Evolutionary conservation across 2,329 filamentous ascomycete species (phyloP).

Genomic region (Arthroderma sp.): DNA sequence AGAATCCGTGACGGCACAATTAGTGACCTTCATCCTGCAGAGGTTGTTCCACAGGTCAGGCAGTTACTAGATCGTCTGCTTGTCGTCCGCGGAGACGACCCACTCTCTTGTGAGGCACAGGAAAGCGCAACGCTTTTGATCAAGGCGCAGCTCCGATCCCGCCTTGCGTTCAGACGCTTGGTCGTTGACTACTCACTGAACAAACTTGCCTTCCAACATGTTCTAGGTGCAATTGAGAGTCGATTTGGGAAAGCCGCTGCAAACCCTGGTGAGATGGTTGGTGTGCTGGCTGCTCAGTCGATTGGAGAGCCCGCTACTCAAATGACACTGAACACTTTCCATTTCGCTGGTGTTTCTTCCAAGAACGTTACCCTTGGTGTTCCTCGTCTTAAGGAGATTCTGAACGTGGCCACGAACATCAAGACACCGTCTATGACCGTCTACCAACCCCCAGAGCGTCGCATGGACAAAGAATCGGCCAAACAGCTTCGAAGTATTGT

Average conservation of each 20-base stretch:
- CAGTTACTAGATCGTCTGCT: slow-evolving; percentile 63
- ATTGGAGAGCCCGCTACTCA: slow-evolving; percentile 98
- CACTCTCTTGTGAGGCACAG: slow-evolving; percentile 75
- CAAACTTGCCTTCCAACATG: slow-evolving; percentile 82
- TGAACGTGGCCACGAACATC: slow-evolving; percentile 95
- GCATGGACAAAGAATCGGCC: slow-evolving; percentile 61
- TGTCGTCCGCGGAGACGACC: slow-evolving; percentile 75
- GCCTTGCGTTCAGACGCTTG: slow-evolving; percentile 83
- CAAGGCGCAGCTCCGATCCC: slow-evolving; percentile 81
- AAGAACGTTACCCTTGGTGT: slow-evolving; percentile 99
- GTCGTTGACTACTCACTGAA: slow-evolving; percentile 76
- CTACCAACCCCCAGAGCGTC: slow-evolving; percentile 54
- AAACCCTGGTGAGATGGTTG: slow-evolving; percentile 95
- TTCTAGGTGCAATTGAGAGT: slow-evolving; percentile 80
- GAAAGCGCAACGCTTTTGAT: slow-evolving; percentile 78
- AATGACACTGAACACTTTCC: slow-evolving; percentile 99
- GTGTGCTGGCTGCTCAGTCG: slow-evolving; percentile 91
- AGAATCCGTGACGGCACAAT: slow-evolving; percentile 73
- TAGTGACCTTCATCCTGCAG: slow-evolving; percentile 78
- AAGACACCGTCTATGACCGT: slow-evolving; percentile 98
- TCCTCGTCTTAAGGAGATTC: slow-evolving; percentile 96
- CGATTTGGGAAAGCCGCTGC: slow-evolving; percentile 78
- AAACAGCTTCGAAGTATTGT: slow-evolving; percentile 79
- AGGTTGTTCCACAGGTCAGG: slow-evolving; percentile 71
- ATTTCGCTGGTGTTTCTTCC: slow-evolving; percentile 98